Conservation (phyloP, 2,329 filamentous ascomycete species). For the Alternaria longipes region DNA sequence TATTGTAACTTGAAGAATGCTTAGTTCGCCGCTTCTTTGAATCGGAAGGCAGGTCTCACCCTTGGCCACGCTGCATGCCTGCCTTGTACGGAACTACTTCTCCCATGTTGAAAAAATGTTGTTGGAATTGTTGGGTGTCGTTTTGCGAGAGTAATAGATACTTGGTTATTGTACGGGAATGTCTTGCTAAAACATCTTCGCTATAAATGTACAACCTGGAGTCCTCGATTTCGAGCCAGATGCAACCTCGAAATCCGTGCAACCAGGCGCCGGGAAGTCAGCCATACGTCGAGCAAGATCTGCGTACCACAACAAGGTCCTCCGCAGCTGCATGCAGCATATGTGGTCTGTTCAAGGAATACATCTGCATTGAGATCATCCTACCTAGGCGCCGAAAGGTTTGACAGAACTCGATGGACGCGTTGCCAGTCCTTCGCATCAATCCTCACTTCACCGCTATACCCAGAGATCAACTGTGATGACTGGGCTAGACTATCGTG, state of each 20-base stretch:
- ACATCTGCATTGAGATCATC: not conserved
- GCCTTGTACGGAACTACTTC: not conserved
- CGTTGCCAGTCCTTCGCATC: not conserved
- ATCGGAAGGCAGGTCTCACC: not conserved
- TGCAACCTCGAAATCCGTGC: no score
- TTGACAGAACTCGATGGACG: not conserved
- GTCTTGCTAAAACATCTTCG: accelerated
- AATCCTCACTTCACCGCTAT: not conserved
- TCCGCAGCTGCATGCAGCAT: not conserved
- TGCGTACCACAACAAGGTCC: no score
- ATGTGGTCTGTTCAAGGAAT: not conserved
- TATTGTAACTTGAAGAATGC: not conserved
- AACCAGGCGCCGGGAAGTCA: not conserved
- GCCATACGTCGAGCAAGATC: not conserved
- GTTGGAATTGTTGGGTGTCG: not conserved
- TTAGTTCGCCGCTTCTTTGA: not conserved
- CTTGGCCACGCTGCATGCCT: conserved; percentile 3
- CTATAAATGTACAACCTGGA: not conserved
- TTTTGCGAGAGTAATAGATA: not conserved
- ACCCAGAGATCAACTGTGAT: not conserved
- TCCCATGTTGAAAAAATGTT: not conserved
- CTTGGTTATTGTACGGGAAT: not conserved
- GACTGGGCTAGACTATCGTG: not conserved
- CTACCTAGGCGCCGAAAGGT: not conserved
- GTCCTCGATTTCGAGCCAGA: not conserved